These are phyloP conservation scores for Zygoascus hellenicus DNA, from an alignment of 1,139 yeast species.

Conservation along the genomic window DNA sequence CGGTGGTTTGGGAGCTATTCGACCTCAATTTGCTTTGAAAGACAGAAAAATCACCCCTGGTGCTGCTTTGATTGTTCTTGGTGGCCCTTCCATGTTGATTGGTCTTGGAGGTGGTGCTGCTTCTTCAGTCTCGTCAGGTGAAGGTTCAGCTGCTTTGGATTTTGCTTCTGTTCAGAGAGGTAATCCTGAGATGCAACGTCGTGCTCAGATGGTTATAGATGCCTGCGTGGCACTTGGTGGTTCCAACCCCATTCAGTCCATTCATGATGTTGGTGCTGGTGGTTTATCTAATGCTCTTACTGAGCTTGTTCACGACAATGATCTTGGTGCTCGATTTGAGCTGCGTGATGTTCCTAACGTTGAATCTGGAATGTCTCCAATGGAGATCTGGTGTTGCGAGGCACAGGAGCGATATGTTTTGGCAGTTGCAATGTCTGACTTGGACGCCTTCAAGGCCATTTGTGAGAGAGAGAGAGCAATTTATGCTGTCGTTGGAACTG, in stretches of 20 bases:
- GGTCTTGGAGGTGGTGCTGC: constrained; percentile 99
- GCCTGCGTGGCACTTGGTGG: constrained; percentile 82
- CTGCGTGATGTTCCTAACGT: constrained; percentile 83
- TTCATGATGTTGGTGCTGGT: constrained; percentile 99
- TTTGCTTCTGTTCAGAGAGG: constrained; percentile 99
- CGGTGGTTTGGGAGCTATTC: constrained; percentile 96
- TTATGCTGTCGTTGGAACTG: constrained; percentile 90
- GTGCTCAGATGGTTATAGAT: constrained; percentile 97
- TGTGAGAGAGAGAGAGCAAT: constrained; percentile 97
- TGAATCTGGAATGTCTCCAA: constrained; percentile 98
- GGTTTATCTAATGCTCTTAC: constrained; percentile 97
- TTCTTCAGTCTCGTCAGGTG: constrained; percentile 90
- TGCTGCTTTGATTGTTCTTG: constrained; percentile 84
- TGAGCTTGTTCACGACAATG: constrained; percentile 95
- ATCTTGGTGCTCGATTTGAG: constrained; percentile 89
- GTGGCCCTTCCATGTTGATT: constrained; percentile 98
- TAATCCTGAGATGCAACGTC: constrained; percentile 98
- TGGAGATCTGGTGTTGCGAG: constrained; percentile 99
- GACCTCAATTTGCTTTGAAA: constrained; percentile 89
- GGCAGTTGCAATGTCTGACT: constrained; percentile 80
- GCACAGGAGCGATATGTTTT: constrained; percentile 97
- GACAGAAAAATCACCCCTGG: constrained; percentile 88
- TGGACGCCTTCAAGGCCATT: constrained; percentile 63
- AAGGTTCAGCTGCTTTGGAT: constrained; percentile 90
- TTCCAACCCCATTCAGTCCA: constrained; percentile 83